Base-by-base conservation (phyloP, 331 rosid species). In the Quercus lobata region DNA sequence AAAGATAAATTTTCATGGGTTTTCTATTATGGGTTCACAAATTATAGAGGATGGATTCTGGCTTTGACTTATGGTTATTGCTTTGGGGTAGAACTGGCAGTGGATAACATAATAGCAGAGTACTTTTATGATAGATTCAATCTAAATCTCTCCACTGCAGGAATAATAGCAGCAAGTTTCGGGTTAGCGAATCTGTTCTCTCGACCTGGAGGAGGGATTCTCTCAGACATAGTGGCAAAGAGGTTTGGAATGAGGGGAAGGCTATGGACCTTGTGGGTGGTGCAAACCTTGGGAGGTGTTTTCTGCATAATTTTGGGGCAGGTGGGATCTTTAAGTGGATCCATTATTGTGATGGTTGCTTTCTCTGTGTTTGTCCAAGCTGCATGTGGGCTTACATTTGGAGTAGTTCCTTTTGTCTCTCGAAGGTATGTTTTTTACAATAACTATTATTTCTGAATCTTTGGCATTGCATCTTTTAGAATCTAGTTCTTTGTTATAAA, bases 341-440 rank as follows among this genome's bases (percentile, higher is more conserved):
- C 99, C 1, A 72, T 95, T n/a, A 30, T 63, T 44, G 92, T 93
- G 12, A 89, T 95, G 99, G 5, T 95, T n/a, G 35, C 87, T 30
- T 95, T 95, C 86, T 95, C 99, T 52, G 5, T 93, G 24, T 91
- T 95, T 81, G 91, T 89, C 57, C 98, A 95, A 88, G 98, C 97
- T 60, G 96, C 99, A 1, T 95, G 99, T 84, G 99, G 99, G 18
- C 92, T 95, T 74, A 95, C 99, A 22, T 95, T 93, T 86, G 99
- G 99, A 29, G 90, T 95, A 34, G 98, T 95, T 82, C 99, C 99
- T 6, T 95, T 93, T 79, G 96, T 95, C 84, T 95, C 99, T 25
- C 85, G 97, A 76, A 93, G 98, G 99, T 93, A 74, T 0, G 63
- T 55, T 65, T 81, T 78, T 32, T 6, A 2, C 71, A 54, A 27